Evolutionary conservation across 202 grass and related monocot genomes (phyloP), one percentile per base, ranked within the genome.

Genomic region (Schoenoplectus triqueter): DNA sequence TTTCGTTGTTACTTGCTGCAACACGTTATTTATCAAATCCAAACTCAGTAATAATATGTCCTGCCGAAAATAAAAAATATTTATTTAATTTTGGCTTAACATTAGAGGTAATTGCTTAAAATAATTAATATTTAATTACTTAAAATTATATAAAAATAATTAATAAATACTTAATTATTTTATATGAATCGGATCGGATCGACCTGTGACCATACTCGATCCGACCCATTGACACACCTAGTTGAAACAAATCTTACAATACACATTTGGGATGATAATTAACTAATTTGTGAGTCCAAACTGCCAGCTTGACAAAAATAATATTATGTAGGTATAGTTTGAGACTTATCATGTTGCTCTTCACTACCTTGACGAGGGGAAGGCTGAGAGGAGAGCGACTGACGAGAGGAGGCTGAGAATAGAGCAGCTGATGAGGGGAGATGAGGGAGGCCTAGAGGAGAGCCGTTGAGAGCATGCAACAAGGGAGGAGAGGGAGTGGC

Each of bases 1-100:
- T 31, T 31, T 31, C 31, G 31, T 31, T 31, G 31, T 31, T 31
- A 31, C 31, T 31, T 31, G 31, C 31, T 95, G 92, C 92, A 77
- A 95, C 91, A 89, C 88, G 95, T 85, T 98, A 90, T 52, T 86
- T 89, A 76, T 92, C 84, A 82, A 93, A 42, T 63, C 85, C 60
- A 64, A 98, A 98, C 83, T 98, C 95, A 20, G 95, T 92, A 98
- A 85, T 95, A 98, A 87, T 98, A 98, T 40, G 82, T 98, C 93
- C 95, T 98, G 87, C 60, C 71, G 56, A 42, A 69, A 90, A 66
- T 47, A 55, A 70, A 80, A 52, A 14, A 1, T 48, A 17, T 74
- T 85, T 31, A 21, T 15, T 76, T 76, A 55, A 1, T 54, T 76
- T 31, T 52, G 31, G 41, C 22, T 76, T 56, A 40, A 76, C 3